These are phyloP conservation scores for Penicillium dipodomyicola DNA, from an alignment of 495 filamentous ascomycete species.

Conservation along the genomic window DNA sequence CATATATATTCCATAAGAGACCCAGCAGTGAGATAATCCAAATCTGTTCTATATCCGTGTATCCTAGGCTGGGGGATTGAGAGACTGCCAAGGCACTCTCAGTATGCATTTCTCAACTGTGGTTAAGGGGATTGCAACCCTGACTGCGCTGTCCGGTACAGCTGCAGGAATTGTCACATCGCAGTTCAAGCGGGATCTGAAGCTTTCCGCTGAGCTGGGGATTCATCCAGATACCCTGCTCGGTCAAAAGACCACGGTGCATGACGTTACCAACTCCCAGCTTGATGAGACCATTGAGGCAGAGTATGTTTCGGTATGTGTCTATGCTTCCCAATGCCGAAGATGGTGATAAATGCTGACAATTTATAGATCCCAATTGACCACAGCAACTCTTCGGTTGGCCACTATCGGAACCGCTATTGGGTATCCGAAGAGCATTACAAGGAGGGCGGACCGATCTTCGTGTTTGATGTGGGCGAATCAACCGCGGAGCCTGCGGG, in stretches of 20 bases:
- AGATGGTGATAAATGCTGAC: constrained; percentile 11
- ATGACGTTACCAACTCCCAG: constrained; percentile 2
- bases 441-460: constrained; percentile 49
- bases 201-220: constrained; percentile 27
- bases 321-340: neutral
- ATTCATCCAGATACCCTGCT: constrained; percentile 25
- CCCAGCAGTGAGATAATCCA: neutral
- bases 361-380: constrained; percentile 45
- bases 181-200: constrained; percentile 21
- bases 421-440: constrained; percentile 54
- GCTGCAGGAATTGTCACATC: constrained; percentile 6
- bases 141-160: constrained; percentile 17
- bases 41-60: constrained; percentile 1
- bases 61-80: neutral
- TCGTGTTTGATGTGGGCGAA: constrained; percentile 55
- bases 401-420: constrained; percentile 53
- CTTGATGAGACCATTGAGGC: constrained; percentile 6
- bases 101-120: constrained; percentile 15
- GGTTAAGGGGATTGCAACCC: neutral
- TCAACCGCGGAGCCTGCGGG: constrained; percentile 30
- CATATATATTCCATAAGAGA: constrained; percentile 6
- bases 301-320: constrained; percentile 30
- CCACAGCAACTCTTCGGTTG: constrained; percentile 38
- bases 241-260: constrained; percentile 5
- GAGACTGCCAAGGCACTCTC: neutral